These are phyloP conservation scores for Bjerkandera adusta DNA, from an alignment of 1,284 basidiomycete species.

Conservation along the genomic window DNA sequence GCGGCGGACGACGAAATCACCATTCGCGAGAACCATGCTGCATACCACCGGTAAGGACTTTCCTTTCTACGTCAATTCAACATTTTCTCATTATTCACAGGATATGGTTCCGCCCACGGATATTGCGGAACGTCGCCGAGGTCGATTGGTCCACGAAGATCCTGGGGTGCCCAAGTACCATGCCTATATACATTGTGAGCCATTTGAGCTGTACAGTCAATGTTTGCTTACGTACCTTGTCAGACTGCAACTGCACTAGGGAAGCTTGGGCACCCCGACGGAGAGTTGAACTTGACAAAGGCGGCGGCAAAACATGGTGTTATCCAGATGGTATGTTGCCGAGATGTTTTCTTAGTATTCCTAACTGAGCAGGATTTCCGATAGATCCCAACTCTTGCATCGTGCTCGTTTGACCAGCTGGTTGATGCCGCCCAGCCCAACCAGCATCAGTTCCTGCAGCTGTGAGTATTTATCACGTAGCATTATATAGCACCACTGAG, in stretches of 20 bases:
- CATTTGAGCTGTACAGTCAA: not conserved
- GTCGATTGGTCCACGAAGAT: conserved; percentile 64
- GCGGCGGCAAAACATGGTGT: conserved; percentile 78
- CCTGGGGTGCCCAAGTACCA: conserved; percentile 50
- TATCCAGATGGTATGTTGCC: conserved; percentile 79
- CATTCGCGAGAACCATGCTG: conserved; percentile 65
- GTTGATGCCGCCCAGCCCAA: conserved; percentile 74
- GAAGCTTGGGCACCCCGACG: conserved; percentile 93
- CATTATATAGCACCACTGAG: not conserved
- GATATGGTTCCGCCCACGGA: conserved; percentile 75
- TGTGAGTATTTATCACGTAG: conserved; percentile 40
- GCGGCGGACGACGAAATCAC: conserved; percentile 69
- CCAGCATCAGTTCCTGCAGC: conserved; percentile 80
- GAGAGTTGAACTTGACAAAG: conserved; percentile 84
- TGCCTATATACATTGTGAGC: conserved; percentile 60
- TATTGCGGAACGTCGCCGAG: conserved; percentile 60
- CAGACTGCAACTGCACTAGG: conserved; percentile 80
- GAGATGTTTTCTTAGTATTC: not conserved
- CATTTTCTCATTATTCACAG: conserved; percentile 25
- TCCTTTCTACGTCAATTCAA: not conserved
- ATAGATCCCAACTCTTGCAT: conserved; percentile 85
- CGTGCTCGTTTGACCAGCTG: conserved; percentile 88
- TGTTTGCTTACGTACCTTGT: not conserved
- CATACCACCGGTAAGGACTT: conserved; percentile 38
- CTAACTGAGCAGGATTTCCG: not conserved